Percentiles rank a stretch among this genome's conserved stretches.
These are phyloP conservation scores for Leucocoprinus sp. DNA, from an alignment of 768 basidiomycete species.

Conservation along the genomic window DNA sequence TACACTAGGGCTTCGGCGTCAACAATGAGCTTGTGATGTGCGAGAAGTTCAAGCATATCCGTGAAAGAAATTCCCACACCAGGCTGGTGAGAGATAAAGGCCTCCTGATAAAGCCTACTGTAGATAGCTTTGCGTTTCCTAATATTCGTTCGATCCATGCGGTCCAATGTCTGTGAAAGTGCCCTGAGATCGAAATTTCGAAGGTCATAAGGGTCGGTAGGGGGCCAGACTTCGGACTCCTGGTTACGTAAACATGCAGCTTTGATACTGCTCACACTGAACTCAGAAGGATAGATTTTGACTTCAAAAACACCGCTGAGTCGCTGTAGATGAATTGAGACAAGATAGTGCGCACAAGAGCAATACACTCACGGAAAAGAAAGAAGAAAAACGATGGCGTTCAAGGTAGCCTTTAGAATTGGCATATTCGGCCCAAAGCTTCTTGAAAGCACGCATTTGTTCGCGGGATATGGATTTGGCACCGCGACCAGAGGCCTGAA, in stretches of 20 bases:
- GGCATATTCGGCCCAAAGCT: constrained; percentile 84
- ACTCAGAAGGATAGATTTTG: constrained; percentile 70
- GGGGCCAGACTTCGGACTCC: constrained; percentile 24
- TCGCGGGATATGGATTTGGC: constrained; percentile 78
- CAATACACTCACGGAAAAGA: constrained; percentile 65
- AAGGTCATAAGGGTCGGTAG: constrained; percentile 15
- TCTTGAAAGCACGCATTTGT: constrained; percentile 93
- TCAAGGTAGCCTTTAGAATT: constrained; percentile 71
- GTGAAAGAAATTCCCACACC: constrained; percentile 86
- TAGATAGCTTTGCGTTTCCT: constrained; percentile 63
- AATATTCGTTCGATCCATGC: constrained; percentile 58
- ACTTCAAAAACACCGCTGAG: constrained; percentile 85
- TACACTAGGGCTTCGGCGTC: constrained; percentile 85
- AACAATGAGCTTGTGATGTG: constrained; percentile 87
- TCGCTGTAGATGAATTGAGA: constrained; percentile 37
- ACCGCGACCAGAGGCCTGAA: constrained; percentile 77
- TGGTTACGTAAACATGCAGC: constrained; percentile 35
- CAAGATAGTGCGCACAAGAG: neutral
- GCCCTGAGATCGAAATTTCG: constrained; percentile 54
- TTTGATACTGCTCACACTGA: constrained; percentile 52
- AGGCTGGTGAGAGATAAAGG: constrained; percentile 59
- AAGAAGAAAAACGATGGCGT: constrained; percentile 59
- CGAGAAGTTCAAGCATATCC: constrained; percentile 77
- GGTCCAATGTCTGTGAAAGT: constrained; percentile 47
- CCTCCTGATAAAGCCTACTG: constrained; percentile 81